Evolutionary conservation across 2,329 filamentous ascomycete genomes (phyloP), one percentile per base, ranked within the genome.

Genomic region (Phaeosphaeria sp.): DNA sequence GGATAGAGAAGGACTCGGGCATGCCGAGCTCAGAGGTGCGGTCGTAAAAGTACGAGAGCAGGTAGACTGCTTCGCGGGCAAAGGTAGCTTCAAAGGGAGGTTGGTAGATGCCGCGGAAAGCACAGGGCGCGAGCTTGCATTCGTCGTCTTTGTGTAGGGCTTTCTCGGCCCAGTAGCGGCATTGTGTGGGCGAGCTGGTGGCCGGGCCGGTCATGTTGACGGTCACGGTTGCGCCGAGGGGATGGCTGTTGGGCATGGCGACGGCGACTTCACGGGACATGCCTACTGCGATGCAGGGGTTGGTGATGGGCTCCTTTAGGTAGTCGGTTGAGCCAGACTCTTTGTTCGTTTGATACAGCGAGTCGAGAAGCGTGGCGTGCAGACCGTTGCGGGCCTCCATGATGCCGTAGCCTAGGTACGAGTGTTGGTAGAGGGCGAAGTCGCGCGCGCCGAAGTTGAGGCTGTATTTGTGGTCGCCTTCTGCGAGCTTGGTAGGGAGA

Each of bases 21-120:
- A 99, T 98, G 66, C 96, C 96, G 11, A 99, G 87, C 4, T 93
- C 92, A 77, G 91, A 87, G 22, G 91, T 96, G 71, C 96, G 93
- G 82, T 99, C 95, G 81, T 91, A 97, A 81, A 99, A 99, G 85
- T 96, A 99, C 27, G 92, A 96, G 80, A 99, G 94, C 68, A 98
- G 92, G 81, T 94, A 99, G 40, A 98, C 87, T 71, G 97, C 93
- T 79, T 98, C 94, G 62, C 85, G 86, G 24, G 91, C 83, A 72
- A 99, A 99, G 0, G 95, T 99, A 84, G 97, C 96, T 67, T 88
- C 89, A 48, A 99, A 85, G 21, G 91, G 89, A 9, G 95, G 95
- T 79, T 99, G 95, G 80, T 99, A 92, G 27, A 99, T 88, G 64
- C 95, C 95, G 77, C 97, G 96, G 87, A 99, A 99, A 1, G 95